Percentiles rank a stretch among this genome's conserved stretches.
phyloP scores from a whole-genome alignment of 306 rosid species.

The Echinosophora koreensis region DNA sequence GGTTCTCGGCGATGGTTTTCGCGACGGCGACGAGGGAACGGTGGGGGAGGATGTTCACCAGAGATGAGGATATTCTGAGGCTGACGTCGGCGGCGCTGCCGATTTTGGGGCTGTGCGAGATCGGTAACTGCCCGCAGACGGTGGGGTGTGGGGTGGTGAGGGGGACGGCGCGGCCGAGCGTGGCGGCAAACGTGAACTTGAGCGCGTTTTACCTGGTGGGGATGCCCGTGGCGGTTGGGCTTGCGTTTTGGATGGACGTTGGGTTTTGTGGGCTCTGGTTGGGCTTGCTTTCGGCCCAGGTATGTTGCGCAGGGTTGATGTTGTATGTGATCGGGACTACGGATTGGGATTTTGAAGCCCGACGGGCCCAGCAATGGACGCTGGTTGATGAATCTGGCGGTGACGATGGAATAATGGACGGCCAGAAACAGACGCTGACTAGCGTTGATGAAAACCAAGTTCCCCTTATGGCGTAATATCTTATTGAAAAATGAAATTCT shows the following conservation, averaged over 20 bases:
- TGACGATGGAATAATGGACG: slow-evolving; percentile 40
- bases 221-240: slow-evolving; percentile 90
- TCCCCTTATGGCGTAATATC: slow-evolving; percentile 14
- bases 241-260: slow-evolving; percentile 61
- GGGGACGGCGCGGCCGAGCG: slow-evolving; percentile 84
- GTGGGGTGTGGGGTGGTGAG: slow-evolving; percentile 88
- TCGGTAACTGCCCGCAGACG: slow-evolving; percentile 96
- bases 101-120: slow-evolving; percentile 88
- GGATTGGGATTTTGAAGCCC: slow-evolving; percentile 78
- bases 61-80: slow-evolving; percentile 63
- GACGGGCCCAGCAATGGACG: slow-evolving; percentile 65
- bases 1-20: slow-evolving; percentile 67
- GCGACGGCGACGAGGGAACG: slow-evolving; percentile 60
- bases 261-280: slow-evolving; percentile 95
- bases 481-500: too few relatives aligned
- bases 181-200: slow-evolving; percentile 85
- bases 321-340: slow-evolving; percentile 80
- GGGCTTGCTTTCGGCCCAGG: slow-evolving; percentile 86
- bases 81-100: slow-evolving; percentile 79
- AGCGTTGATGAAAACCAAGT: slow-evolving; percentile 13
- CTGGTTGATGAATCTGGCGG: background rate
- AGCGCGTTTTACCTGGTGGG: slow-evolving; percentile 91
- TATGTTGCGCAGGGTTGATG: slow-evolving; percentile 88
- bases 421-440: slow-evolving; percentile 48
- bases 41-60: slow-evolving; percentile 83